A percentile compares a stretch with the other conserved stretches of the same genome.
phyloP scores from a whole-genome alignment of 345 rosid genomes.

The Heritiera littoralis region DNA sequence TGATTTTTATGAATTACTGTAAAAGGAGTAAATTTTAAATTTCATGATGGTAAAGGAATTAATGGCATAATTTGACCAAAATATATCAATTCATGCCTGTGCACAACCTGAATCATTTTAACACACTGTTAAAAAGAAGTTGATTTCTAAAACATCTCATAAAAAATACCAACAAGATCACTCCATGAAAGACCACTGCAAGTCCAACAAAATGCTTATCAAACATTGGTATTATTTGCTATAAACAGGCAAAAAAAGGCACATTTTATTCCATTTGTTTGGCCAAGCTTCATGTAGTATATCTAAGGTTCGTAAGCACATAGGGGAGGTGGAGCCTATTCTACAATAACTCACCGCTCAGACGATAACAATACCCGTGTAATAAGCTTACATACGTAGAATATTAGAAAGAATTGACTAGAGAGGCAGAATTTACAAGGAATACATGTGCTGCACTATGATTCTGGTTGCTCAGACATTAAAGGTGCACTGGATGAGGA shows the following conservation, averaged over 20 bases:
- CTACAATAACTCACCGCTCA: too few relatives aligned
- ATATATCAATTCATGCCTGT: too few relatives aligned
- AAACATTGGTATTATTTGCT: background rate
- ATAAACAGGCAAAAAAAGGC: background rate
- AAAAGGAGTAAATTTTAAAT: too few relatives aligned
- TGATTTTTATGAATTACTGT: too few relatives aligned
- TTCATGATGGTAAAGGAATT: too few relatives aligned
- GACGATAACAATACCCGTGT: slow-evolving; percentile 15
- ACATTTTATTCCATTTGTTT: slow-evolving; percentile 4
- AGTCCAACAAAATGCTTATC: background rate
- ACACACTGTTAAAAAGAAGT: too few relatives aligned
- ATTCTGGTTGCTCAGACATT: slow-evolving; percentile 46
- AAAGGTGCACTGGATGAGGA: slow-evolving; percentile 35
- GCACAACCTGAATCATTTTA: too few relatives aligned
- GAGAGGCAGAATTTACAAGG: slow-evolving; percentile 33
- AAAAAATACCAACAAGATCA: too few relatives aligned
- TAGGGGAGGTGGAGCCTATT: slow-evolving; percentile 16
- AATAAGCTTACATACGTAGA: background rate
- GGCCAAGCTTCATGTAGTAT: slow-evolving; percentile 4
- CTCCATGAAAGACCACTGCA: too few relatives aligned
- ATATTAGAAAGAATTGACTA: background rate
- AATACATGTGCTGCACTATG: slow-evolving; percentile 18
- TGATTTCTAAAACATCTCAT: too few relatives aligned
- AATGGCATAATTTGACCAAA: too few relatives aligned
- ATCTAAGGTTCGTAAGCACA: background rate